Percentiles rank a stretch among this genome's conserved stretches.
phyloP scores from a whole-genome alignment of 2,329 filamentous ascomycete species.

The Aspergillus japonicus region DNA sequence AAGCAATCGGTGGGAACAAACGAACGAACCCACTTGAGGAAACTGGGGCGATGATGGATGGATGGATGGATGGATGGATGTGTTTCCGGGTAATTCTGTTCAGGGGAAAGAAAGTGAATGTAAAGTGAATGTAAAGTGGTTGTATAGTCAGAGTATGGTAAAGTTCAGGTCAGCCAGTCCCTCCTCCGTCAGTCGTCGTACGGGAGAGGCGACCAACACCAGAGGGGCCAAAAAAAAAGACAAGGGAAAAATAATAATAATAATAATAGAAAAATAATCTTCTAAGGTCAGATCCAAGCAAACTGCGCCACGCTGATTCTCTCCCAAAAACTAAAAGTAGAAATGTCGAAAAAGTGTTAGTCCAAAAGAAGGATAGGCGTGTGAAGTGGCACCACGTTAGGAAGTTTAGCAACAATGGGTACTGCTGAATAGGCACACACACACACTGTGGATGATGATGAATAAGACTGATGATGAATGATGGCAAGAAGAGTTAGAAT shows the following conservation, averaged over 20 bases:
- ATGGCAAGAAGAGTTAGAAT: background rate
- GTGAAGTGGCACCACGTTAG: conserved; percentile 23
- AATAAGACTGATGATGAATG: conserved; percentile 13
- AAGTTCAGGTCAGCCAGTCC: too few species aligned
- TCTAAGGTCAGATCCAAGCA: conserved; percentile 6
- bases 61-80: too few species aligned
- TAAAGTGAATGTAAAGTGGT: background rate
- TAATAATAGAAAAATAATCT: background rate
- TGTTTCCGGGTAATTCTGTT: conserved; percentile 5
- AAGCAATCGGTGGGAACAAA: too few species aligned
- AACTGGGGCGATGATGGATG: background rate
- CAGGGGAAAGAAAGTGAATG: background rate
- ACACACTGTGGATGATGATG: conserved; percentile 1
- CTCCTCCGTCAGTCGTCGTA: too few species aligned
- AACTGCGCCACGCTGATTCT: conserved; percentile 18
- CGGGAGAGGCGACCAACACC: conserved; percentile 9
- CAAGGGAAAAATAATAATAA: conserved; percentile 1
- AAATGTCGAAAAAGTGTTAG: background rate
- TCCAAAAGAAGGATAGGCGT: conserved; percentile 10
- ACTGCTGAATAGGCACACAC: background rate
- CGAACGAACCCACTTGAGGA: background rate
- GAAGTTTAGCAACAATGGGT: background rate
- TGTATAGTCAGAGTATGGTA: background rate
- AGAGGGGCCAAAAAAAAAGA: conserved; percentile 12
- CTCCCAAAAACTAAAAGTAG: conserved; percentile 4